Base-by-base conservation (phyloP, 2,329 filamentous ascomycete genomes). In the Emericellopsis cladophorae region DNA sequence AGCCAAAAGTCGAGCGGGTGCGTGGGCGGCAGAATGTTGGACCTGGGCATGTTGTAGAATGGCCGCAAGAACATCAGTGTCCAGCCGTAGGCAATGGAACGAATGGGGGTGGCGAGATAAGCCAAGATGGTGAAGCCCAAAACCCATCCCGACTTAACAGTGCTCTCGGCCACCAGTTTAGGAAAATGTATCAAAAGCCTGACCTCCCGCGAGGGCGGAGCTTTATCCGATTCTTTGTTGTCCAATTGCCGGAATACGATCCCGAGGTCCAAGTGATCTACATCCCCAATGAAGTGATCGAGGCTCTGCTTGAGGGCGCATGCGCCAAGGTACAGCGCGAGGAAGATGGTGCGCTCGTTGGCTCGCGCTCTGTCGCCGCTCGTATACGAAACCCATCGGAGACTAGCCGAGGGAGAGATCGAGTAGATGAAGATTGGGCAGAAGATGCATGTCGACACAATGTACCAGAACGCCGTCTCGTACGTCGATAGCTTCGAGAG, bases 321-420 rank as follows among this genome's bases (percentile, higher is more conserved):
- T 1, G 79, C 58, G 4, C 80, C 54, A 48, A 92, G 75, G 52
- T 84, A 79, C 44, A 73, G 75, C 29, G 84, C 79, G 39, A 95
- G 67, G 55, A 88, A 92, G 22, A 96, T 72, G 1, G 87, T 81
- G 48, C 84, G 76, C 66, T 96, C 90, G 56, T 96, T 96, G 44
- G 95, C 63, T 40, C 78, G 72, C 16, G 82, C 72, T 31, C 88
- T 74, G 56, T 92, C 85, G 48, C 72, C 79, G 45, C 67, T 79
- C 58, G 75, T 77, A 49, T 77, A 72, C 41, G 81, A 83, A 48
- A 94, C 78, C 74, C 83, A 84, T 46, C 74, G 72, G 41, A 95
- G 67, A 45, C 80, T 78, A 40, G 74, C 70, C 32, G 62, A 61
- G 15, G 66, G 63, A 18, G 78, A 65, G 40, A 74, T 68, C 4